These are phyloP conservation scores for Hypoxylon sp. DNA, from an alignment of 2,329 filamentous ascomycete species.

Conservation along the genomic window DNA sequence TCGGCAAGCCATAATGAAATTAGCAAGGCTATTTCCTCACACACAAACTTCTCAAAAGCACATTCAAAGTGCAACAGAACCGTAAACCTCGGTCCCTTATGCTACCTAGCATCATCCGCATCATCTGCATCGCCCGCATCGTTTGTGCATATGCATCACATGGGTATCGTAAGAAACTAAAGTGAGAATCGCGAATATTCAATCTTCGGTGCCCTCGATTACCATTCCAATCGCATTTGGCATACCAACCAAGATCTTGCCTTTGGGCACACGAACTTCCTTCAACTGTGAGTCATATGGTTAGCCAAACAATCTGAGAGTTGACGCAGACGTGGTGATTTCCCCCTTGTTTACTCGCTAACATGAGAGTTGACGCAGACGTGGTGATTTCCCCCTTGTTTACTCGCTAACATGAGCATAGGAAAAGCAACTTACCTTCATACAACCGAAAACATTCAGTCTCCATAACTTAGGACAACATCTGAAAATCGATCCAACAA, in stretches of 20 bases:
- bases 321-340: neutral
- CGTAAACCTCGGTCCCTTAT: neutral
- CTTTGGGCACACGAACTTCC: slow-evolving; percentile 59
- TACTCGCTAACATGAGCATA: neutral
- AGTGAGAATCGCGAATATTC: neutral
- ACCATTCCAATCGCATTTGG: slow-evolving; percentile 61
- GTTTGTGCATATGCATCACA: neutral
- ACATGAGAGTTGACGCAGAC: neutral
- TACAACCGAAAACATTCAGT: slow-evolving; percentile 76
- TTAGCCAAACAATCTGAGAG: slow-evolving; percentile 35
- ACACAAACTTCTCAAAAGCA: neutral
- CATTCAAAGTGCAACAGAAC: neutral
- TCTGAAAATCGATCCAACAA: slow-evolving; percentile 75
- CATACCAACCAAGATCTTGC: slow-evolving; percentile 61
- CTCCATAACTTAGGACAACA: slow-evolving; percentile 73
- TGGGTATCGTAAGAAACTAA: slow-evolving; percentile 6
- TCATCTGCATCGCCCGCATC: neutral
- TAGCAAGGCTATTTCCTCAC: neutral
- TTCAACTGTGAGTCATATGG: slow-evolving; percentile 50
- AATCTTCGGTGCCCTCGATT: slow-evolving; percentile 58
- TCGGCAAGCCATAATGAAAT: neutral
- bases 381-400: neutral
- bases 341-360: too few species aligned
- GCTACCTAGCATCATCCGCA: neutral
- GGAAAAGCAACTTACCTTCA: slow-evolving; percentile 65